Evolutionary conservation across 2,329 filamentous ascomycete species (phyloP), one percentile per base, ranked within the genome.

Genomic region (Aspergillus jensenii): DNA sequence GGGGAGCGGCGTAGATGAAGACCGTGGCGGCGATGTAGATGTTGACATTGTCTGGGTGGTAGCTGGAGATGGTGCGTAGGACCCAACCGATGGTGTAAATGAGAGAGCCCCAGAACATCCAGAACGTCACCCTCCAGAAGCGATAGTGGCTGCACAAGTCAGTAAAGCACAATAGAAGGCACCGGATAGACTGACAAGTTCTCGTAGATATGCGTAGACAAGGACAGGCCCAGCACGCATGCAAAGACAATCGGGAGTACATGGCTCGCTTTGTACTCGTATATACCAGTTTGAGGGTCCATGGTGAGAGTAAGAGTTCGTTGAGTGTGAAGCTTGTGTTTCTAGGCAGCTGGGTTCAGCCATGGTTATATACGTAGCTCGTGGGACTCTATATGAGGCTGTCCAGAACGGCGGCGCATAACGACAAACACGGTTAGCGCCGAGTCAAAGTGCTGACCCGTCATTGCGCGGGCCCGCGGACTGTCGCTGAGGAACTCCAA

Each of bases 161-260:
- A 49, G 33, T 41, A 41, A 37, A 37, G 35, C 35, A 14, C 47
- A 25, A 7, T 41, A 8, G 31, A 15, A 21, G 31, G 23, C 17
- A 31, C 9, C 11, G 39, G n/a, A 11, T 17, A 21, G 6, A 21
- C 56, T 44, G 15, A 58, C 56, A 50, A 54, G 31, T 58, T 58
- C 14, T 58, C 50, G 51, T 50, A 54, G 44, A 45, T 43, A 21
- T 58, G 56, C 21, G 17, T 45, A 1, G 17, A 21, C 25, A 58
- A 15, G 6, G 56, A 58, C 9, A 58, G 2, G 19, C 43, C 12
- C 25, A 58, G 41, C 21, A 54, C 23, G 12, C 27, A 33, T 2
- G 56, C 56, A 50, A 58, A 58, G 45, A 54, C 45, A 25, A 58
- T 58, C 14, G 56, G 56, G 12, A 58, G 56, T 23, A 58, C 56